Base-by-base conservation (phyloP, 495 filamentous ascomycete species). In the Peziza echinospora region DNA sequence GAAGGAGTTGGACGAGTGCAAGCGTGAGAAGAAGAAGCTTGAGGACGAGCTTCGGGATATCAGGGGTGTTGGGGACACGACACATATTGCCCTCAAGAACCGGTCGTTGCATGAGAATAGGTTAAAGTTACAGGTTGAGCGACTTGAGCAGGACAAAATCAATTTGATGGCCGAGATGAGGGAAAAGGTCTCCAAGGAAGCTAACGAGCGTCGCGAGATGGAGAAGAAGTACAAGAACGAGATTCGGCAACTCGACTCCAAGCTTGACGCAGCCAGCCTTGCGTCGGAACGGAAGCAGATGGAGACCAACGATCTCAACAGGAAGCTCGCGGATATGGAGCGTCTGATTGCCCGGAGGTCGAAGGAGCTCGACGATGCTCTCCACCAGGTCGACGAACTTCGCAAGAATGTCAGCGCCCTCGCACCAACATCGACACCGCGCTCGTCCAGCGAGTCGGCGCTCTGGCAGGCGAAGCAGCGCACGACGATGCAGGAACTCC, bases 221-320 rank as follows among this genome's bases (percentile, higher is more conserved):
- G 65, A 63, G 43, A 62, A 57, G 39, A 63, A 66, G 7, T 70
- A 69, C 48, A 70, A 76, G 26, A 61, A 69, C 19, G 64, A 78
- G 17, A 72, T 80, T 46, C 71, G 72, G 17, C 69, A 76, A 43
- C 67, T 77, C 51, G 77, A 75, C 52, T 51, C 60, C 21, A 65
- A 70, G 50, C 60, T 71, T 60, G 50, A 61, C 53, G 62, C 72
- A 65, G 61, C 71, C 44, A 61, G 72, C 53, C 51, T 71, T 46
- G 69, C 78, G 25, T 63, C 75, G 40, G 66, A 76, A 44, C 75
- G 70, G 54, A 79, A 79, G 24, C 75, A 81, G 47, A 67, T 70
- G 45, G 79, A 78, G 53, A 74, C 75, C 10, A 65, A 70, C 5
- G 67, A 70, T 17, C 63, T 81, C 7, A 67, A 72, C 52, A 71